phyloP scores from a whole-genome alignment of 208 protist species.

The Strigomonas culicis region DNA sequence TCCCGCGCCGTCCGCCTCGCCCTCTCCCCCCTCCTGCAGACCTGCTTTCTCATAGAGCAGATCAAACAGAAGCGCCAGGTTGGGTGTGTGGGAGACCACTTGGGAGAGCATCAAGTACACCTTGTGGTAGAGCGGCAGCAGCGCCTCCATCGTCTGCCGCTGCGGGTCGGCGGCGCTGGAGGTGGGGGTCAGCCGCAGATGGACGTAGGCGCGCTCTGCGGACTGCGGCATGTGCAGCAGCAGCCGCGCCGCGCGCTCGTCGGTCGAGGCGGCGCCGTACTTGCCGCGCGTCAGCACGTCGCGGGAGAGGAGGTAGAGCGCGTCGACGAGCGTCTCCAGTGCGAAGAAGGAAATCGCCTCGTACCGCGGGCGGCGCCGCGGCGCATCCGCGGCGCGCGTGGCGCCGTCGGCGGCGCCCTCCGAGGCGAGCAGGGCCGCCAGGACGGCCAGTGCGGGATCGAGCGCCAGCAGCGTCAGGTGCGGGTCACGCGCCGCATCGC shows the following conservation, averaged over 20 bases:
- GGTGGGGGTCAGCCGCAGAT: too few species aligned
- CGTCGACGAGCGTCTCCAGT: constrained; percentile 41
- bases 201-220: too few species aligned
- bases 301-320: constrained; percentile 40
- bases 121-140: constrained; percentile 78
- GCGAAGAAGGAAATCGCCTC: too few species aligned
- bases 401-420: too few species aligned
- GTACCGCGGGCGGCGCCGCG: too few species aligned
- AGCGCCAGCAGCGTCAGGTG: neutral
- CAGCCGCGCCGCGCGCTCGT: constrained; percentile 18
- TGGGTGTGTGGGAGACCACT: constrained; percentile 37
- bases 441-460: neutral
- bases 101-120: constrained; percentile 58
- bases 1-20: constrained; percentile 11
- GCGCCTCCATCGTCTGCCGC: too few species aligned
- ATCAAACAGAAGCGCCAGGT: constrained; percentile 70
- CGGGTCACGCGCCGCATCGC: neutral
- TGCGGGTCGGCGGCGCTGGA: too few species aligned
- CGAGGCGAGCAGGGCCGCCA: neutral
- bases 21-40: constrained; percentile 16
- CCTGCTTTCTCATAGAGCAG: constrained; percentile 41
- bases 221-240: too few species aligned
- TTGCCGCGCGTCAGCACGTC: constrained; percentile 40
- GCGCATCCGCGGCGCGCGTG: too few species aligned
- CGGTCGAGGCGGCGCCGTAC: constrained; percentile 26